Evolutionary conservation across 2,329 filamentous ascomycete species (phyloP), one percentile per base, ranked within the genome.

Genomic region (Esteya vermicola): DNA sequence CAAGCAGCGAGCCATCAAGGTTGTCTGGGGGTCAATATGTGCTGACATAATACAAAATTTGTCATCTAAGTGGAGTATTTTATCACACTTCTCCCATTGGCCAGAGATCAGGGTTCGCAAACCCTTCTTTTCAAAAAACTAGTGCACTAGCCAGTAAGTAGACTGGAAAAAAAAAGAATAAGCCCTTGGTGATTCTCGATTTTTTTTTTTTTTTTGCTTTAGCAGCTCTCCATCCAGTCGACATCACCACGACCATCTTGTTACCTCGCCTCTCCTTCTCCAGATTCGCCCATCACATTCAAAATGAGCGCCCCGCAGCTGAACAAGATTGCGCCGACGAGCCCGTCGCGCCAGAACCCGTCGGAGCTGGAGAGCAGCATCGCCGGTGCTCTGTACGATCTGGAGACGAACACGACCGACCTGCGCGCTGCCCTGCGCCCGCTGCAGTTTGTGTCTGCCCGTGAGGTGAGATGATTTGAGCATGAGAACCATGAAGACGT

Each of bases 241-340:
- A 22, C 26, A 38, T 27, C 28, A 32, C 28, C 22, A 32, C 27
- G 30, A 21, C 27, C 20, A 28, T 36, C 22, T 20, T 18, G 10
- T 36, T 21, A 6, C 10, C 20, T 26, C 25, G 18, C 36, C 4
- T n/a, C 18, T 34, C 28, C 21, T 38, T 38, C 20, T 38, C n/a
- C 23, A 14, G 18, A 23, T 27, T 13, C 21, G n/a, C 14, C 32
- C 13, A 41, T n/a, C 28, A n/a, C 28, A 38, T 21, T 43, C 43
- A 46, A 42, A 59, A 78, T 78, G 75, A 70, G 63, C 63, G 59
- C 61, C 60, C 65, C 83, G 67, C 74, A 84, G 41, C 45, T 91
- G 64, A 94, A 94, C 83, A 96, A 96, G 85, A 96, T 96, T 68
- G 86, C 88, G 64, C 67, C 79, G 65, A 95, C 91, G 81, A 93